Base-by-base conservation (phyloP, 2,329 filamentous ascomycete genomes). In the Reticulascus tulasneorum region DNA sequence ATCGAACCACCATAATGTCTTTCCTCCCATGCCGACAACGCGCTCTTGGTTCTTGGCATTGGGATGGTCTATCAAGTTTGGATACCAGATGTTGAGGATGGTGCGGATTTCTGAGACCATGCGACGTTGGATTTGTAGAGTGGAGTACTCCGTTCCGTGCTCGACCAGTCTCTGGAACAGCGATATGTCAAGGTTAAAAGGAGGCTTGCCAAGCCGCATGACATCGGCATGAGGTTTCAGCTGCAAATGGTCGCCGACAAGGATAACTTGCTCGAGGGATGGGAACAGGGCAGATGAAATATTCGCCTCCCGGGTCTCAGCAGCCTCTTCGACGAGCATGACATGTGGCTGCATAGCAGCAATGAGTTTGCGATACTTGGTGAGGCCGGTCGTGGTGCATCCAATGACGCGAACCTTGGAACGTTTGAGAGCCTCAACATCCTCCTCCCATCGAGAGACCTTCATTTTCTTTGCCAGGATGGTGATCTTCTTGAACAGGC, bases 221-320 rank as follows among this genome's bases (percentile, higher is more conserved):
- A 84, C 67, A 28, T 83, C 74, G 38, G 81, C 85, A 29, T 81
- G 76, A 0, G 82, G 86, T 9, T 80, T 76, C 3, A 94, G 67
- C 52, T 94, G 88, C 56, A 86, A 76, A 47, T 94, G 87, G 51
- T 94, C 87, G 1, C 88, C 87, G 0, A 94, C 67, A 1, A 79
- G 59, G 5, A 77, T 63, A 1, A 79, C 58, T 37, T 77, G 74
- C 29, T 77, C 63, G 3, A 79, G 52, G 2, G 64, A 69, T 4
- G 65, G 65, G 23, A 73, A 71, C 7, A 76, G 48, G 0, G 71
- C 72, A 1, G 73, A 71, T 1, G 66, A 58, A 23, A 78, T 70
- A 32, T 72, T 75, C 7, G 77, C 76, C 52, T 86, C 83, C 6
- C 81, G 71, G 0, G 82, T 84, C 53, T 94, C 86, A 0, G 86